Evolutionary conservation across 805 yeast genomes (phyloP).

Genomic region (Wickerhamomyces alni): DNA sequence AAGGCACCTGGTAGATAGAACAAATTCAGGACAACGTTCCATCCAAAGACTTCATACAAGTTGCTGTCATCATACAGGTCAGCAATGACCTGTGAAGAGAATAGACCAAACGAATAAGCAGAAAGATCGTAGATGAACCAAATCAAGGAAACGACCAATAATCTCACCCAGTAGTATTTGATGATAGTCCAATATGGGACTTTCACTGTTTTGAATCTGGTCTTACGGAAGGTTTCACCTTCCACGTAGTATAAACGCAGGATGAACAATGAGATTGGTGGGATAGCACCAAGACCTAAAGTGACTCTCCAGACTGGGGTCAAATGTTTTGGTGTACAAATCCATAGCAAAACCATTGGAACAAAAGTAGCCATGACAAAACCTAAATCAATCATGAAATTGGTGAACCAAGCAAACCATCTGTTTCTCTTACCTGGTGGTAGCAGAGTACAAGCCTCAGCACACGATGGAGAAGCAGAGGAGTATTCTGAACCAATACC

Average conservation of each 20-base stretch:
- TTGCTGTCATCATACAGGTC: constrained; percentile 52
- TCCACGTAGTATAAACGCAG: constrained; percentile 73
- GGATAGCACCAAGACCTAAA: constrained; percentile 84
- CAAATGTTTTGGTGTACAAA: constrained; percentile 63
- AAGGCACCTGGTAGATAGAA: constrained; percentile 90
- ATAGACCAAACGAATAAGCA: constrained; percentile 81
- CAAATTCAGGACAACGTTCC: constrained; percentile 84
- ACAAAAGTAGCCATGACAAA: constrained; percentile 81
- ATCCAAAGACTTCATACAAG: constrained; percentile 74
- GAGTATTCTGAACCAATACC: constrained; percentile 96
- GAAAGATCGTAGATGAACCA: constrained; percentile 94
- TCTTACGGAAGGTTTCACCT: constrained; percentile 62
- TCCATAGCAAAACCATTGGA: constrained; percentile 82
- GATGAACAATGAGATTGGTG: constrained; percentile 73
- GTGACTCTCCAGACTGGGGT: constrained; percentile 89
- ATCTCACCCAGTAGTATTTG: constrained; percentile 81
- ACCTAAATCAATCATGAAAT: constrained; percentile 81
- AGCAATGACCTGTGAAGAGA: constrained; percentile 65
- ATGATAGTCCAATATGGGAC: constrained; percentile 66
- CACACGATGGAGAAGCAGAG: constrained; percentile 87
- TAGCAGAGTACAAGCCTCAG: constrained; percentile 78
- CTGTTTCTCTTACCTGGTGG: constrained; percentile 84
- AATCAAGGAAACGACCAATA: constrained; percentile 61
- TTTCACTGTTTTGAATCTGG: constrained; percentile 55
- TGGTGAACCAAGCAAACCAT: constrained; percentile 85